Conservation (phyloP, 805 yeast species). For the Tetrapisispora phaffii region DNA sequence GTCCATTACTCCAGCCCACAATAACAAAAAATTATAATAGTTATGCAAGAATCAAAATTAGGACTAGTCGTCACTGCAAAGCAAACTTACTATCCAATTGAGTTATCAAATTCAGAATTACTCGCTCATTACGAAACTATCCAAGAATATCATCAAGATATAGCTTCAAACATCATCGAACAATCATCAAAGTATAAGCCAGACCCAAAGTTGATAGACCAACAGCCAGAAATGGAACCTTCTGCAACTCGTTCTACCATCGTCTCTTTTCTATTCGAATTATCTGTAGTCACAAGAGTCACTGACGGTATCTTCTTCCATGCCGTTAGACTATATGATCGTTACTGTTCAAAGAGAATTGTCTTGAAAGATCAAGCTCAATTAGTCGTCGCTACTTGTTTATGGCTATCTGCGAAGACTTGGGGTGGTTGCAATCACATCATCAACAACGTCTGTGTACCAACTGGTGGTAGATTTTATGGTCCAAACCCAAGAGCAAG, state of each 20-base stretch:
- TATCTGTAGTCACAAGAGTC: conserved; percentile 51
- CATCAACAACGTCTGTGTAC: conserved; percentile 37
- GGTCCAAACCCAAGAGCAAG: conserved; percentile 67
- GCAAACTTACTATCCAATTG: conserved; percentile 41
- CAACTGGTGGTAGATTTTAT: conserved; percentile 47
- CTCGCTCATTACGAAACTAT: conserved; percentile 35
- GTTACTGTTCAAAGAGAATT: conserved; percentile 79
- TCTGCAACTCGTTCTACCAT: conserved; percentile 56
- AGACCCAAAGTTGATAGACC: conserved; percentile 53
- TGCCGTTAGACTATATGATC: conserved; percentile 68
- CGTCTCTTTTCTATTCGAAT: conserved; percentile 70
- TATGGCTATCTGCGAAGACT: conserved; percentile 84
- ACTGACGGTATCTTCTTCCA: conserved; percentile 56
- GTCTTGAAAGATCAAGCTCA: conserved; percentile 80
- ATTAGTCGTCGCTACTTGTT: conserved; percentile 77
- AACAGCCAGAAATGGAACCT: conserved; percentile 79
- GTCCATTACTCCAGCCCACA: background rate
- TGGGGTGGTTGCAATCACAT: conserved; percentile 64
- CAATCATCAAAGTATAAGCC: conserved; percentile 37
- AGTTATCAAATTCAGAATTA: conserved; percentile 40
- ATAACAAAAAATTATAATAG: background rate
- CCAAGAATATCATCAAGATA: conserved; percentile 43
- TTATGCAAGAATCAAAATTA: conserved; percentile 7
- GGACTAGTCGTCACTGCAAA: conserved; percentile 32
- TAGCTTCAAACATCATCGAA: conserved; percentile 32